phyloP scores from a whole-genome alignment of 1,284 basidiomycete species.

The Ustilago shanxiensis region DNA sequence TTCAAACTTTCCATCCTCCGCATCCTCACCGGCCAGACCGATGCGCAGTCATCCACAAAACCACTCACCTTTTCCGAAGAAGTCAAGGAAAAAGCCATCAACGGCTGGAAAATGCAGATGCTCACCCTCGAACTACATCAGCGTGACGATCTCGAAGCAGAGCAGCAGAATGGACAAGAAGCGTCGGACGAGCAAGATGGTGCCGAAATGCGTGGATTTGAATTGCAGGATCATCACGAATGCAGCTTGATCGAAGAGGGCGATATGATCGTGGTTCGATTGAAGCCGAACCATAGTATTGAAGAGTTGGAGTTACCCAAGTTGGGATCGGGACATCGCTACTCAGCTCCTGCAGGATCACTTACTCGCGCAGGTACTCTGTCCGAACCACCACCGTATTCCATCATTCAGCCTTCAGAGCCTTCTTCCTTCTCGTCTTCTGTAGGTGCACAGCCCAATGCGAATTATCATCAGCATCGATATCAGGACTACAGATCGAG shows the following conservation, averaged over 20 bases:
- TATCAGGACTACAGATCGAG: slow-evolving; percentile 61
- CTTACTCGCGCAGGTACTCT: slow-evolving; percentile 55
- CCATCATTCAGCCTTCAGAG: slow-evolving; percentile 58
- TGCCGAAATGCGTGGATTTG: slow-evolving; percentile 51
- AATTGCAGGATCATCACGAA: slow-evolving; percentile 65
- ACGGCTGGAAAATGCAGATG: slow-evolving; percentile 67
- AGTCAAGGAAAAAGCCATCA: slow-evolving; percentile 65
- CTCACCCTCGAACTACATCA: slow-evolving; percentile 66
- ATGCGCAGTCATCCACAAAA: slow-evolving; percentile 37
- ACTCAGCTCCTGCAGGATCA: slow-evolving; percentile 51
- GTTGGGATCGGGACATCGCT: slow-evolving; percentile 50
- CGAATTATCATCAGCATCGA: slow-evolving; percentile 63
- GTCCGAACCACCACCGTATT: slow-evolving; percentile 57
- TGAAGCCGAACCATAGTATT: slow-evolving; percentile 45
- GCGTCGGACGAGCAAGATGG: neutral
- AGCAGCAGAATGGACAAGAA: slow-evolving; percentile 6
- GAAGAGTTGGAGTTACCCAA: slow-evolving; percentile 62
- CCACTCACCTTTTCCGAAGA: slow-evolving; percentile 63
- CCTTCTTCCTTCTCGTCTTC: slow-evolving; percentile 68
- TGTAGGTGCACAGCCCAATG: slow-evolving; percentile 64
- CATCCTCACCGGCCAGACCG: slow-evolving; percentile 63
- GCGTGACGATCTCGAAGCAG: slow-evolving; percentile 52
- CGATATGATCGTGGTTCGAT: slow-evolving; percentile 63
- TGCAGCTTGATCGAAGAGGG: slow-evolving; percentile 67
- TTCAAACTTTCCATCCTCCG: slow-evolving; percentile 63